Evolutionary conservation across 805 yeast genomes (phyloP), one percentile per base, ranked within the genome.

Genomic region (Scheffersomyces spartinae): DNA sequence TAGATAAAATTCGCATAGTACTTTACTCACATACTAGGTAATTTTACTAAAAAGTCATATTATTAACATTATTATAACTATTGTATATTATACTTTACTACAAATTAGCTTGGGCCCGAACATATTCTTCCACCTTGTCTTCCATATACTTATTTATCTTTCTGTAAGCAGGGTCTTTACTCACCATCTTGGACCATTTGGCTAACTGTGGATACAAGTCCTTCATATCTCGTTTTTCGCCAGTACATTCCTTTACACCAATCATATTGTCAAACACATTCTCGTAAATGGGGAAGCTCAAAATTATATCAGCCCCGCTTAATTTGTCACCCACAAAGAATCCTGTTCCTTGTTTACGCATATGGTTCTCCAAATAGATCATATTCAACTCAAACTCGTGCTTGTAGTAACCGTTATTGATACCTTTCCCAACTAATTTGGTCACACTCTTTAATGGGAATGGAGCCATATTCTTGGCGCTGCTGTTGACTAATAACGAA

Each of bases 241-340:
- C 55, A 2, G 55, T 45, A 10, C 52, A 43, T 16, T 52, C 53
- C 25, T 37, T 41, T 6, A 55, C 52, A 2, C 55, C 59, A 2
- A 39, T 47, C 26, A 46, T 54, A 34, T 58, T 58, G 31, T 56
- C 56, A 26, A 53, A 52, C 3, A 52, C 30, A 28, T 51, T 51
- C 26, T 54, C 61, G 26, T 40, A 47, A n/a, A n/a, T n/a, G n/a
- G 76, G 74, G 48, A 63, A 73, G 0, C 55, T 43, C 35, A 72
- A 45, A 27, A 73, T 59, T 27, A 78, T 61, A 35, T 71, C 78
- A 6, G 76, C 78, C 3, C 52, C 75, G 10, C 71, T 55, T n/a
- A 71, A 42, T 33, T 56, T 55, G 18, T 58, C 52, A 8, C 65
- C 72, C 10, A 68, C 74, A 36, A 71, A 62, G 37, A 43, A 70